Percentiles rank a stretch among this genome's conserved stretches.
These are phyloP conservation scores for Trichosporon sp. DNA, from an alignment of 1,284 basidiomycete genomes.

Conservation along the genomic window DNA sequence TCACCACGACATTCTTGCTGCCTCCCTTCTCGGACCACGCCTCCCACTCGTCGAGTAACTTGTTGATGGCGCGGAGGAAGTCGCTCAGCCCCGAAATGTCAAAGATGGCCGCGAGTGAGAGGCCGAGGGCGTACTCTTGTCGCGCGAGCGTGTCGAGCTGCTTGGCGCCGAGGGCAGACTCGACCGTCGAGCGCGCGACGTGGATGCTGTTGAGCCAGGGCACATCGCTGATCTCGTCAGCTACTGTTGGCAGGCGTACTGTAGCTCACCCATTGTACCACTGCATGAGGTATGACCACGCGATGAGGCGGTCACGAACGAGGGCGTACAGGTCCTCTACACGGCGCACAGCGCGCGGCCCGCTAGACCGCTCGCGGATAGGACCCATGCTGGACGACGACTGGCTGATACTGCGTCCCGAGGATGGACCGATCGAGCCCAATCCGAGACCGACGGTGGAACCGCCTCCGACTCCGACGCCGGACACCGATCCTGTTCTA, in stretches of 20 bases:
- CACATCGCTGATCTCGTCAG: slow-evolving; percentile 26
- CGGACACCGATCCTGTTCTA: neutral
- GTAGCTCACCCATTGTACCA: slow-evolving; percentile 43
- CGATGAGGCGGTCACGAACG: slow-evolving; percentile 35
- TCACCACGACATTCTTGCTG: slow-evolving; percentile 26
- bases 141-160: slow-evolving; percentile 40
- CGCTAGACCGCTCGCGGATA: slow-evolving; percentile 1
- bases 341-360: slow-evolving; percentile 17
- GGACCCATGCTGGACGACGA: slow-evolving; percentile 6
- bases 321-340: slow-evolving; percentile 40
- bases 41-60: slow-evolving; percentile 51
- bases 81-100: slow-evolving; percentile 47
- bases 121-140: slow-evolving; percentile 49
- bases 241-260: neutral
- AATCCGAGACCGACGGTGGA: slow-evolving; percentile 5
- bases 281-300: slow-evolving; percentile 44
- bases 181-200: slow-evolving; percentile 34
- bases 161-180: slow-evolving; percentile 33
- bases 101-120: slow-evolving; percentile 48
- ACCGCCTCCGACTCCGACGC: neutral
- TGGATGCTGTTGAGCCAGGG: slow-evolving; percentile 47
- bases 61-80: slow-evolving; percentile 44
- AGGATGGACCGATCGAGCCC: neutral
- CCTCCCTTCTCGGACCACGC: slow-evolving; percentile 40
- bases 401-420: neutral